Conservation (phyloP, 805 yeast species). For the Pichia deserticola region DNA sequence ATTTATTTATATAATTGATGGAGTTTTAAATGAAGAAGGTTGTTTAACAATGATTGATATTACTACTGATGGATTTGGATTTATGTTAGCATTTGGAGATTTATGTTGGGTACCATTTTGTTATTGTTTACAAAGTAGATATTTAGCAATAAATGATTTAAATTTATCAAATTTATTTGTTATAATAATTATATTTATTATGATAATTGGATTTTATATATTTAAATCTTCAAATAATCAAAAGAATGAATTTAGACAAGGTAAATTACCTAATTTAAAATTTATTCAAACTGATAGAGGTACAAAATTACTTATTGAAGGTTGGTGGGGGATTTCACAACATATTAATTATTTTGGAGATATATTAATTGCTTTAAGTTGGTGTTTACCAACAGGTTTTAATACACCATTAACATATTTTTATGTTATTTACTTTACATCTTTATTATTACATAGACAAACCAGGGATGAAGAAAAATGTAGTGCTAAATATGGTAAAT, state of each 20-base stretch:
- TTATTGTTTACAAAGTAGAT: slow-evolving; percentile 81
- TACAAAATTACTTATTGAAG: slow-evolving; percentile 73
- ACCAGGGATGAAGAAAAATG: slow-evolving; percentile 89
- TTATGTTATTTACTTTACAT: slow-evolving; percentile 76
- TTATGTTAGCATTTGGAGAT: slow-evolving; percentile 94
- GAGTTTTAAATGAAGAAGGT: slow-evolving; percentile 87
- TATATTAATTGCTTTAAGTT: slow-evolving; percentile 83
- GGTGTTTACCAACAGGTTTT: slow-evolving; percentile 89
- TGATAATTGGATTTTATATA: slow-evolving; percentile 58
- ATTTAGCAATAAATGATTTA: slow-evolving; percentile 56
- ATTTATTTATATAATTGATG: slow-evolving; percentile 80
- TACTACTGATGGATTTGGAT: slow-evolving; percentile 95
- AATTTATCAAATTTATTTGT: slow-evolving; percentile 39
- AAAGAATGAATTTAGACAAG: slow-evolving; percentile 76
- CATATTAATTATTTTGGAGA: slow-evolving; percentile 96
- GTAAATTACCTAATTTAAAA: slow-evolving; percentile 60
- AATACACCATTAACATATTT: slow-evolving; percentile 79
- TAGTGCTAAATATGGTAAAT: slow-evolving; percentile 71
- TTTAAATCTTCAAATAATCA: slow-evolving; percentile 82
- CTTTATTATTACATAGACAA: slow-evolving; percentile 81
- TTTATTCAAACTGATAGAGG: slow-evolving; percentile 70
- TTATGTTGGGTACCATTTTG: slow-evolving; percentile 88
- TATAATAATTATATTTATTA: slow-evolving; percentile 38
- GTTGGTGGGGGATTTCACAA: slow-evolving; percentile 94
- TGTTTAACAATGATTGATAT: slow-evolving; percentile 91